Conservation (phyloP, 345 rosid genomes). For the Camelina sativa region DNA sequence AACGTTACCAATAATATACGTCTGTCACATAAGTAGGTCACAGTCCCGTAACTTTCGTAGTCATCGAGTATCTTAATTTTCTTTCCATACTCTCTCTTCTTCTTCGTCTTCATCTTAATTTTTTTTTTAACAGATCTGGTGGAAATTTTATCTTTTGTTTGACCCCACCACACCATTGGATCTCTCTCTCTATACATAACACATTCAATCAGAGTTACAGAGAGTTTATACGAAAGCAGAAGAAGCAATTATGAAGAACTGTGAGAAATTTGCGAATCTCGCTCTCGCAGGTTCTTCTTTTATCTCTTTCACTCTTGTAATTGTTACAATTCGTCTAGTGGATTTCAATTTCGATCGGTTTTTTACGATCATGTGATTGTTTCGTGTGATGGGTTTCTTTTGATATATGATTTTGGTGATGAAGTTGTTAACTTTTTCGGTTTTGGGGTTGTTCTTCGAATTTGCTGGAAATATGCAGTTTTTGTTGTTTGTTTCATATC, state of each 20-base stretch:
- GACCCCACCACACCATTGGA: conserved; percentile 45
- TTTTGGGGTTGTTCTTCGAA: conserved; percentile 18
- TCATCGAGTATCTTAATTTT: conserved; percentile 32
- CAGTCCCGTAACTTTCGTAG: conserved; percentile 29
- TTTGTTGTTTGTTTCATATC: conserved; percentile 16
- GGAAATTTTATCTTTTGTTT: conserved; percentile 10
- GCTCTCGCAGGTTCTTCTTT: conserved; percentile 75
- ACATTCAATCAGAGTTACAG: conserved; percentile 11
- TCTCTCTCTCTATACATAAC: conserved; percentile 31
- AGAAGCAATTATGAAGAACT: conserved; percentile 64
- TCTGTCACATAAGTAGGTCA: conserved; percentile 31
- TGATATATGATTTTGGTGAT: conserved; percentile 10
- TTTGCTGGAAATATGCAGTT: not conserved
- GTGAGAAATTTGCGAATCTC: conserved; percentile 74
- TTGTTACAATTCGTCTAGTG: not conserved
- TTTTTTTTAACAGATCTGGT: conserved; percentile 36
- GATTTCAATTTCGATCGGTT: conserved; percentile 15
- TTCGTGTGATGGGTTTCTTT: conserved; percentile 9
- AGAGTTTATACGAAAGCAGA: conserved; percentile 30
- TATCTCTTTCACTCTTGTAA: not conserved
- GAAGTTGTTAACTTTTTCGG: not conserved
- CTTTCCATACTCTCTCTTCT: conserved; percentile 8
- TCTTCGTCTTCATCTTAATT: conserved; percentile 19
- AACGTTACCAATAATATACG: conserved; percentile 17
- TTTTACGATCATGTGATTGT: conserved; percentile 13